Conservation (phyloP, 306 rosid species). For the Trichosanthes cucumerina region DNA sequence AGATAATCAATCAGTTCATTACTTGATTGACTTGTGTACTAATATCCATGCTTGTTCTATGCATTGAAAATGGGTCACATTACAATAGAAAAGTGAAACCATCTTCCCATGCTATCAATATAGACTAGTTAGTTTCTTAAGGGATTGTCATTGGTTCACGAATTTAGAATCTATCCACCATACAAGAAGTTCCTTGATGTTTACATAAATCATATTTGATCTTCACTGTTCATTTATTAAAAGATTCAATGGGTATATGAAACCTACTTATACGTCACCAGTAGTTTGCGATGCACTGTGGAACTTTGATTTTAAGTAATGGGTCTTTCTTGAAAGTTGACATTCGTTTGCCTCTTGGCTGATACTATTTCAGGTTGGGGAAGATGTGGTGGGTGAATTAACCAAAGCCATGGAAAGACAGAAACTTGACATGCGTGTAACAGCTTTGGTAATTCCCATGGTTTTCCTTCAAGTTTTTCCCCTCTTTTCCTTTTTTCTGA, state of each 20-base stretch:
- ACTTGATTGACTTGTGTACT: background rate
- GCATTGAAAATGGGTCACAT: background rate
- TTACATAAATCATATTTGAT: background rate
- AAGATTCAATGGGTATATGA: background rate
- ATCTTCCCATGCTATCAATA: background rate
- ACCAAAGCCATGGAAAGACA: conserved; percentile 62
- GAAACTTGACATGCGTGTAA: conserved; percentile 79
- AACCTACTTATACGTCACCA: background rate
- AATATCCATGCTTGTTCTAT: background rate
- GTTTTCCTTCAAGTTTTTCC: background rate
- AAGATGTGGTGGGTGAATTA: conserved; percentile 76
- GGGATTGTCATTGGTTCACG: background rate
- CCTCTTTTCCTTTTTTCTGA: background rate
- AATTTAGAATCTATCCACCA: background rate
- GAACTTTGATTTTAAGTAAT: background rate
- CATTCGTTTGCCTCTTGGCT: background rate
- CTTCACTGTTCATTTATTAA: background rate
- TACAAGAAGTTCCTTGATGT: background rate
- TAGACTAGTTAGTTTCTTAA: background rate
- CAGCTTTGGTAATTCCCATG: conserved; percentile 59
- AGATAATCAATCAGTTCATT: background rate
- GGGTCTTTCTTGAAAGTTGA: background rate
- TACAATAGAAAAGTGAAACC: background rate
- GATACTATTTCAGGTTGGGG: conserved; percentile 61
- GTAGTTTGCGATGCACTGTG: background rate